Evolutionary conservation across 1,284 basidiomycete genomes (phyloP).

Genomic region (Flammula alnicola): DNA sequence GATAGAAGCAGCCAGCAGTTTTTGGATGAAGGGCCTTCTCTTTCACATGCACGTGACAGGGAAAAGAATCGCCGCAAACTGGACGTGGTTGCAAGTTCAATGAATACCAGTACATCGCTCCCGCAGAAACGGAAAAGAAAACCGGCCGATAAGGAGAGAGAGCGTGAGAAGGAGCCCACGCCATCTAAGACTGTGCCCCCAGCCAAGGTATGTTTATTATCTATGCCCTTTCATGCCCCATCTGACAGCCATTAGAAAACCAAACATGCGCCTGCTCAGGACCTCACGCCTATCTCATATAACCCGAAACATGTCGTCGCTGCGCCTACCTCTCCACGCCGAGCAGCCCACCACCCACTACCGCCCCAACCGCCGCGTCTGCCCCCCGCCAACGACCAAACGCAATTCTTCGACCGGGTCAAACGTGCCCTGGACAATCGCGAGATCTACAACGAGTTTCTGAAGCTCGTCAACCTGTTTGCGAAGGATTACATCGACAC

Average conservation of each 20-base stretch:
- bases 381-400: constrained; percentile 63
- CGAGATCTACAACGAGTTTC: constrained; percentile 93
- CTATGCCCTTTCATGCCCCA: constrained; percentile 3
- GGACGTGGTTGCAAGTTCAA: constrained; percentile 35
- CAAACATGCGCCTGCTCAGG: constrained; percentile 39
- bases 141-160: constrained; percentile 49
- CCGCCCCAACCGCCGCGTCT: constrained; percentile 41
- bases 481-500: constrained; percentile 94
- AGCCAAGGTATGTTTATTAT: constrained; percentile 29
- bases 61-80: constrained; percentile 42
- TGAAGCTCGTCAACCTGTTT: constrained; percentile 95
- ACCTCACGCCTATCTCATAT: constrained; percentile 38
- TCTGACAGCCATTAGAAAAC: constrained; percentile 35
- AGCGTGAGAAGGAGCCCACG: constrained; percentile 39
- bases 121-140: constrained; percentile 73
- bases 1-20: constrained; percentile 60
- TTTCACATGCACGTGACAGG: constrained; percentile 30
- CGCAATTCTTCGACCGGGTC: constrained; percentile 93
- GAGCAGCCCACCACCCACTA: constrained; percentile 34
- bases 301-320: constrained; percentile 30
- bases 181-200: constrained; percentile 25
- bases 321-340: constrained; percentile 32
- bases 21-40: constrained; percentile 45
- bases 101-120: constrained; percentile 31
- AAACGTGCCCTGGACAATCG: constrained; percentile 88